These are phyloP conservation scores for Martensiomyces pterosporus DNA, from an alignment of 192 early-diverging fungal species.

Conservation along the genomic window DNA sequence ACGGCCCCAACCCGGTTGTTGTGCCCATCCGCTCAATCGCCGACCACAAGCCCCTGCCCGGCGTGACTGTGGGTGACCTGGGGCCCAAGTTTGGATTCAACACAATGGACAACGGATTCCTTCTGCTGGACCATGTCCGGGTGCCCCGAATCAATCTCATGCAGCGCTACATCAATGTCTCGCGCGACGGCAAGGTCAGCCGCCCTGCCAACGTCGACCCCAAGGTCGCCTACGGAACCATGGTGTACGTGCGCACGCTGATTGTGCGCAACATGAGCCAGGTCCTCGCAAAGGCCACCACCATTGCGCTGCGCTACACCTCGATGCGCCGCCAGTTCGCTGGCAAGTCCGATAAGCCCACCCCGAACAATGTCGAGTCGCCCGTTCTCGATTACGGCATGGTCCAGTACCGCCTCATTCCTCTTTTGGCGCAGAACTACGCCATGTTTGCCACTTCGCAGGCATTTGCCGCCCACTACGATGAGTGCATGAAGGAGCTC, in stretches of 20 bases:
- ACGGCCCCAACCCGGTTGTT: constrained; percentile 74
- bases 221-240: constrained; percentile 82
- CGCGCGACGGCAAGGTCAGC: constrained; percentile 63
- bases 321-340: constrained; percentile 70
- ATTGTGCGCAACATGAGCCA: constrained; percentile 62
- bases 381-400: constrained; percentile 73
- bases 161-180: constrained; percentile 68
- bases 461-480: constrained; percentile 61
- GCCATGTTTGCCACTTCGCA: constrained; percentile 68
- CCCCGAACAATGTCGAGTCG: constrained; percentile 50
- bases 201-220: constrained; percentile 66
- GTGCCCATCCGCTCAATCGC: constrained; percentile 75
- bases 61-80: constrained; percentile 82
- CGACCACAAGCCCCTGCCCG: constrained; percentile 67
- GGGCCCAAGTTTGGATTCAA: constrained; percentile 89
- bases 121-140: constrained; percentile 76
- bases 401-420: constrained; percentile 72
- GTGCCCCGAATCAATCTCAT: constrained; percentile 76
- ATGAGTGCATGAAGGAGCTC: constrained; percentile 56
- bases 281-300: constrained; percentile 63
- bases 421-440: constrained; percentile 67
- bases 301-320: constrained; percentile 68
- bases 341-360: constrained; percentile 38
- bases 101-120: constrained; percentile 79
- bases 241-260: constrained; percentile 76